A percentile compares a stretch with the other conserved stretches of the same genome.
These are phyloP conservation scores for Sindora glabra DNA, from an alignment of 306 rosid genomes.

Conservation along the genomic window DNA sequence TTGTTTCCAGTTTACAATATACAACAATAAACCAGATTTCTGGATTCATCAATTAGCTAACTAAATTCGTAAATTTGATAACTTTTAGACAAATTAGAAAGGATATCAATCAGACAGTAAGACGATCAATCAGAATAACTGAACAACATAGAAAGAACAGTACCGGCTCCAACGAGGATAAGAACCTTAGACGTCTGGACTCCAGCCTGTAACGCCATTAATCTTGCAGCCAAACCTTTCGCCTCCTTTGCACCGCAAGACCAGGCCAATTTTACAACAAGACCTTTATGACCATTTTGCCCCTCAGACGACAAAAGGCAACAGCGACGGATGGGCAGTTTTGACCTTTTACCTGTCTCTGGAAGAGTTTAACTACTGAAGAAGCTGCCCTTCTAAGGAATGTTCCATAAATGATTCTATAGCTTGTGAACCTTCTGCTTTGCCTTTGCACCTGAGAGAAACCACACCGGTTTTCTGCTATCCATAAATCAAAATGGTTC, in stretches of 20 bases:
- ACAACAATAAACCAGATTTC: no score
- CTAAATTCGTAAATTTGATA: no score
- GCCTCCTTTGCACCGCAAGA: background rate
- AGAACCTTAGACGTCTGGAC: slow-evolving; percentile 50
- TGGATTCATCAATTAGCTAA: no score
- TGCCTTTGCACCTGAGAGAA: background rate
- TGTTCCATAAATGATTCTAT: background rate
- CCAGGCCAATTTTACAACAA: no score
- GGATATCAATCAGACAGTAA: no score
- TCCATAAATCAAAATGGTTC: slow-evolving; percentile 37
- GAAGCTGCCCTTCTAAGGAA: no score
- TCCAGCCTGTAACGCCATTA: slow-evolving; percentile 48
- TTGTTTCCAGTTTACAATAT: no score
- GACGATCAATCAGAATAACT: no score
- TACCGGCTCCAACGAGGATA: slow-evolving; percentile 55
- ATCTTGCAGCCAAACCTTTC: background rate
- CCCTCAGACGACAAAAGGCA: no score
- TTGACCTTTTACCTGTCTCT: background rate
- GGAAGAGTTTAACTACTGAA: background rate
- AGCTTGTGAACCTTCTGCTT: background rate
- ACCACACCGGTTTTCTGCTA: slow-evolving; percentile 4
- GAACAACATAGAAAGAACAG: background rate
- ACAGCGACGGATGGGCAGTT: background rate
- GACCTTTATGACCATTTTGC: no score
- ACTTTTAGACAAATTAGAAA: no score